Conservation (phyloP, 2,329 filamentous ascomycete genomes). For the Pseudocercospora eumusae region DNA sequence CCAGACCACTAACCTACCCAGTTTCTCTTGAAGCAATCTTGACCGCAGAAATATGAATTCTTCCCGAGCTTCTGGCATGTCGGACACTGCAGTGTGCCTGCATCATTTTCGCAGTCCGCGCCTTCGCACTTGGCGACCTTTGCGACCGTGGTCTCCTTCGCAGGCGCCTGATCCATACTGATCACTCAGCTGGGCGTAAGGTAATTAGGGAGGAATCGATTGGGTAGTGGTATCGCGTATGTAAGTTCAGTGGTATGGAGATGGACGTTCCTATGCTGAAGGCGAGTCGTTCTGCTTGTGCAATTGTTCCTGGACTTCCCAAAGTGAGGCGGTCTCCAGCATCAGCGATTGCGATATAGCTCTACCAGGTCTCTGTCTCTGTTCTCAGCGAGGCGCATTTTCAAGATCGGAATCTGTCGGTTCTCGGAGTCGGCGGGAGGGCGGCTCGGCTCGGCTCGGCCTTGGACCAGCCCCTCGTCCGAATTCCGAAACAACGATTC, state of each 20-base stretch:
- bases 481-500: background rate
- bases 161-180: constrained; percentile 38
- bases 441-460: background rate
- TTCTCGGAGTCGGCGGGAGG: background rate
- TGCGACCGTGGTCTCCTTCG: constrained; percentile 40
- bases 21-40: constrained; percentile 98
- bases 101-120: constrained; percentile 81
- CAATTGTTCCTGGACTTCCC: background rate
- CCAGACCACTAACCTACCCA: constrained; percentile 66
- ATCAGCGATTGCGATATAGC: background rate
- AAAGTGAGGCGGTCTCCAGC: background rate
- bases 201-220: background rate
- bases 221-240: background rate
- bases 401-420: constrained; percentile 1
- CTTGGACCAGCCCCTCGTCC: background rate
- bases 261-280: background rate
- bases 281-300: background rate
- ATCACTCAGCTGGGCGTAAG: background rate
- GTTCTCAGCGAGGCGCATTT: constrained; percentile 2
- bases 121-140: constrained; percentile 73
- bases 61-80: constrained; percentile 89
- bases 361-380: background rate
- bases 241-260: background rate
- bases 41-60: constrained; percentile 94
- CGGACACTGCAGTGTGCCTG: constrained; percentile 84